phyloP scores from a whole-genome alignment of 2,329 filamentous ascomycete genomes.

The Phyllosticta citriasiana region DNA sequence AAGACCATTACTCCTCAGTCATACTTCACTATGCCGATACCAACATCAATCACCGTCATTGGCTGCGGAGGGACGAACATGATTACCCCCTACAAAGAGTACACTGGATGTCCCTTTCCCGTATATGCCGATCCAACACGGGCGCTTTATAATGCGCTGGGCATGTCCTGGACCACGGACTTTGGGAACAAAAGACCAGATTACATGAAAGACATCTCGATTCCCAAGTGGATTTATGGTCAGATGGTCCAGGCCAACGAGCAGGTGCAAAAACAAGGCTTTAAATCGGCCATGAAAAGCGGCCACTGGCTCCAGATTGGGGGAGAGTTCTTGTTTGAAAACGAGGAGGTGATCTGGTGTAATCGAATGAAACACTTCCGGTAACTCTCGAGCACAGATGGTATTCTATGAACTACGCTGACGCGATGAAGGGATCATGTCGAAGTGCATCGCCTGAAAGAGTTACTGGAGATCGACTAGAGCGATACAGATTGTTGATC shows the following conservation, averaged over 20 bases:
- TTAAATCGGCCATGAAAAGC: constrained; percentile 23
- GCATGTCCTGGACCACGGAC: constrained; percentile 51
- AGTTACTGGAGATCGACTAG: background rate
- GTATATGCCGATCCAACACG: constrained; percentile 59
- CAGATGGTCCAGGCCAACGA: constrained; percentile 18
- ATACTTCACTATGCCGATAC: constrained; percentile 35
- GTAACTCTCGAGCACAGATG: background rate
- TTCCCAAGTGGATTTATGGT: constrained; percentile 19
- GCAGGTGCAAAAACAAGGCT: constrained; percentile 34
- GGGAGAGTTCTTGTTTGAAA: constrained; percentile 32
- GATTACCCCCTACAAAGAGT: constrained; percentile 51
- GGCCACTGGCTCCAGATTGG: constrained; percentile 31
- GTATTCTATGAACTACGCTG: background rate
- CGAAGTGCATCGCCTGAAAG: background rate
- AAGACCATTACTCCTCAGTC: constrained; percentile 35
- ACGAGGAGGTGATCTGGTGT: constrained; percentile 32
- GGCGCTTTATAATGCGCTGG: constrained; percentile 52
- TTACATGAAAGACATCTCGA: constrained; percentile 43
- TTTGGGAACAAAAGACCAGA: constrained; percentile 45
- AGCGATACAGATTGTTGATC: background rate
- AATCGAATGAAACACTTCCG: constrained; percentile 32
- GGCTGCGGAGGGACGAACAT: constrained; percentile 57
- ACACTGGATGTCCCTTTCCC: constrained; percentile 52
- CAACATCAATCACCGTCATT: constrained; percentile 53
- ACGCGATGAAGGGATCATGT: background rate